phyloP scores from a whole-genome alignment of 75 land plant species.

The Sequoiadendron giganteum region DNA sequence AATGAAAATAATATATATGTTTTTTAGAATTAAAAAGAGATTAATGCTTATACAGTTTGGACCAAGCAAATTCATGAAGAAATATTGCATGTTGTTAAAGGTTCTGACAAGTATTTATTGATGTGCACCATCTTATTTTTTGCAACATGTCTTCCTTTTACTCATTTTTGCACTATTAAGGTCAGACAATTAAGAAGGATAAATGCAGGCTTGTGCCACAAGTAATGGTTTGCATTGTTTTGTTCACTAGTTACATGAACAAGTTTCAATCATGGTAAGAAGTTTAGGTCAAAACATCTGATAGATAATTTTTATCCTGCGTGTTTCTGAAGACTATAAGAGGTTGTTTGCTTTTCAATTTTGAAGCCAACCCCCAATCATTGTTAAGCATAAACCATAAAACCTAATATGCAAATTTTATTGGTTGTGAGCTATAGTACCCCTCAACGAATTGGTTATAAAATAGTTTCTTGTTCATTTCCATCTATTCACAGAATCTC shows the following conservation, averaged over 20 bases:
- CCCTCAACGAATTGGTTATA: neutral
- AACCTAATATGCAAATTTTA: neutral
- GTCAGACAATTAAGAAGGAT: neutral
- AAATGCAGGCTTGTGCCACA: neutral
- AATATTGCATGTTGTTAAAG: neutral
- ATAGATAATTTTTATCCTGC: neutral
- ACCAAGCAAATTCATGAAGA: neutral
- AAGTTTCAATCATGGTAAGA: neutral
- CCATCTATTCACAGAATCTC: neutral
- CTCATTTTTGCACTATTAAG: neutral
- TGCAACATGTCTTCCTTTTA: neutral
- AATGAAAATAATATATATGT: too few species aligned
- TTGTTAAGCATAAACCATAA: neutral
- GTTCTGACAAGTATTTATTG: neutral
- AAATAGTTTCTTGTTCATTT: neutral
- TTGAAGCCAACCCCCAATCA: neutral
- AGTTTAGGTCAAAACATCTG: neutral
- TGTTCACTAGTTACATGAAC: neutral
- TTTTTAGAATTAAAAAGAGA: too few species aligned
- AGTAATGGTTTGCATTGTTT: neutral
- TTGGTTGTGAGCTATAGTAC: neutral
- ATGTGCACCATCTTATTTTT: neutral
- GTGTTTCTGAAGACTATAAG: neutral
- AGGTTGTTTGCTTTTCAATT: neutral
- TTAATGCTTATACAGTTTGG: too few species aligned